These are phyloP conservation scores for Penicillium lagena DNA, from an alignment of 495 filamentous ascomycete species.

Conservation along the genomic window DNA sequence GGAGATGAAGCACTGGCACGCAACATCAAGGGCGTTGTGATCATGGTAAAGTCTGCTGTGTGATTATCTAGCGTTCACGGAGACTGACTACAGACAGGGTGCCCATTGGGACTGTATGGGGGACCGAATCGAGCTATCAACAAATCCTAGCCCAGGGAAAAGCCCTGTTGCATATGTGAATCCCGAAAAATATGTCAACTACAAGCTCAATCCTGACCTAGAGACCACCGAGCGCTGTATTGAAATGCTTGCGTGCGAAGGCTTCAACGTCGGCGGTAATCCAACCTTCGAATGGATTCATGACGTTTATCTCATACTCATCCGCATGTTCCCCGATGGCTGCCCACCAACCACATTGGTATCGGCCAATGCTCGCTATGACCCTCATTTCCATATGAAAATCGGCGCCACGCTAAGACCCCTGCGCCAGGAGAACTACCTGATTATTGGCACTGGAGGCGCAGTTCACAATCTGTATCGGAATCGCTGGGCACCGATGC, in stretches of 20 bases:
- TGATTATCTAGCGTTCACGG: too few species aligned
- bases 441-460: slow-evolving; percentile 56
- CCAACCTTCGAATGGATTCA: slow-evolving; percentile 56
- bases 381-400: slow-evolving; percentile 54
- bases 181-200: slow-evolving; percentile 51
- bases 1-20: slow-evolving; percentile 51
- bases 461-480: slow-evolving; percentile 60
- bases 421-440: slow-evolving; percentile 41
- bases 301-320: slow-evolving; percentile 57
- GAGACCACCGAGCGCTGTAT: slow-evolving; percentile 38
- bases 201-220: slow-evolving; percentile 50
- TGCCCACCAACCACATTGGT: slow-evolving; percentile 55
- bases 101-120: slow-evolving; percentile 52
- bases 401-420: slow-evolving; percentile 46
- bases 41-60: slow-evolving; percentile 44
- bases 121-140: slow-evolving; percentile 46
- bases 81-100: slow-evolving; percentile 29
- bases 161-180: slow-evolving; percentile 54
- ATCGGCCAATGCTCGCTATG: slow-evolving; percentile 51
- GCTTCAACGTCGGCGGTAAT: slow-evolving; percentile 46
- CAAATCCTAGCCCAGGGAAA: slow-evolving; percentile 48
- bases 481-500: slow-evolving; percentile 55
- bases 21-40: slow-evolving; percentile 51
- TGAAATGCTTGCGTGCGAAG: slow-evolving; percentile 31
- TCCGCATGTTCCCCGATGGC: slow-evolving; percentile 53